Conservation (phyloP, 2,329 filamentous ascomycete genomes). For the Kalaharituber pfeilii region DNA sequence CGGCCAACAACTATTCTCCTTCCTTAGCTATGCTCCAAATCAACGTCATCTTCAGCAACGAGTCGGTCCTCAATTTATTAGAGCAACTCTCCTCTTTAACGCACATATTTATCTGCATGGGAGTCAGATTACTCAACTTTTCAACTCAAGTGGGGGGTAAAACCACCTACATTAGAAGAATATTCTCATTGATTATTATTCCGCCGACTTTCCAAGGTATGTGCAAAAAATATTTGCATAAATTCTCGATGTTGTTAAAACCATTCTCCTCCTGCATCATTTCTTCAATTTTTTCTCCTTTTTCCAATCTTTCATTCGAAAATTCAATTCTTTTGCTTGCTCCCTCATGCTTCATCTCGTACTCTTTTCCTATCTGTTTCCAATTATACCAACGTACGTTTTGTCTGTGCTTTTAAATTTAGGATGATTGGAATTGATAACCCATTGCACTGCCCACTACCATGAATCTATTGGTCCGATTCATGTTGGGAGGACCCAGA, state of each 20-base stretch:
- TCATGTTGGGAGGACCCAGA: too few relatives aligned
- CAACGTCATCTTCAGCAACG: not conserved
- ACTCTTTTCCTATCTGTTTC: not conserved
- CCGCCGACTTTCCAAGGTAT: not conserved
- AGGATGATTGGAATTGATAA: too few relatives aligned
- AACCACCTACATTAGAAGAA: slow-evolving; percentile 1
- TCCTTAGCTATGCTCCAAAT: not conserved
- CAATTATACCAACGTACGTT: not conserved
- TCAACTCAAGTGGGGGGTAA: not conserved
- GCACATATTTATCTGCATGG: slow-evolving; percentile 6
- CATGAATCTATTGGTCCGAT: too few relatives aligned
- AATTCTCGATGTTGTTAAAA: not conserved
- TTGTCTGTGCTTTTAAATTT: not conserved
- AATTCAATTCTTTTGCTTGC: slow-evolving; percentile 2
- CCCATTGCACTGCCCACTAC: too few relatives aligned
- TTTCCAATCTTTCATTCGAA: not conserved
- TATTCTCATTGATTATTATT: not conserved
- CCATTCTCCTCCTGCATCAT: slow-evolving; percentile 1
- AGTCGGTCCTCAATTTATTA: not conserved
- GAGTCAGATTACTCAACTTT: slow-evolving; percentile 2
- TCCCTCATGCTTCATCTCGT: not conserved
- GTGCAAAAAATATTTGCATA: not conserved
- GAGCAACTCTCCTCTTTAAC: slow-evolving; percentile 3
- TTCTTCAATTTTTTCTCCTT: not conserved
- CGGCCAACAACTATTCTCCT: not conserved